phyloP scores from a whole-genome alignment of 768 basidiomycete species.

The Tricholoma hemisulphureum region DNA sequence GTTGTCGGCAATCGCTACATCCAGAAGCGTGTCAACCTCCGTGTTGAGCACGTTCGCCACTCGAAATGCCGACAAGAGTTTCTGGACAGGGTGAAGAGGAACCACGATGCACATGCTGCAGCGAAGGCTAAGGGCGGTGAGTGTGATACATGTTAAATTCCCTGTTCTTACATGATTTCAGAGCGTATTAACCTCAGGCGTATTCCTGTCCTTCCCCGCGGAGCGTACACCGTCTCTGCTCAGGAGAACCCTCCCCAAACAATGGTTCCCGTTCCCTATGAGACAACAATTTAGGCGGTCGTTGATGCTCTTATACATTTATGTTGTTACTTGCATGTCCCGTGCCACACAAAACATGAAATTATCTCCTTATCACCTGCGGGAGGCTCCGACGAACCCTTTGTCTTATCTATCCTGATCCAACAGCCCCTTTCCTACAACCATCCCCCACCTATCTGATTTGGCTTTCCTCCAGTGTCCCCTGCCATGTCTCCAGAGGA shows the following conservation, averaged over 20 bases:
- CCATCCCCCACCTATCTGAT: too few relatives aligned
- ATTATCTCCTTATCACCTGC: too few relatives aligned
- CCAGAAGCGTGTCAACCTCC: conserved; percentile 99
- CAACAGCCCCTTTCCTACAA: too few relatives aligned
- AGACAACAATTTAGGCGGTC: conserved; percentile 85
- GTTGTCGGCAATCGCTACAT: conserved; percentile 98
- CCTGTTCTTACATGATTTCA: conserved; percentile 24
- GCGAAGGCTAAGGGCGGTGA: conserved; percentile 90
- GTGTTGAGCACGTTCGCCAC: conserved; percentile 93
- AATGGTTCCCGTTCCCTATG: conserved; percentile 89
- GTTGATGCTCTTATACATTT: conserved; percentile 17
- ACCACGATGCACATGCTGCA: conserved; percentile 77
- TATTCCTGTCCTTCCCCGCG: conserved; percentile 78
- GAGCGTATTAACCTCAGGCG: conserved; percentile 86
- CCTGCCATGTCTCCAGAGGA: too few relatives aligned
- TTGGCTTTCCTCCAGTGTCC: too few relatives aligned
- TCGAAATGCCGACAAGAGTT: conserved; percentile 98
- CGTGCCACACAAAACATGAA: conserved; percentile 29
- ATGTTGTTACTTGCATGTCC: conserved; percentile 23
- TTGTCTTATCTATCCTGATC: too few relatives aligned
- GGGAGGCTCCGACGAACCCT: too few relatives aligned
- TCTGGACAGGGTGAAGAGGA: conserved; percentile 90
- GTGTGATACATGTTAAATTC: conserved; percentile 26
- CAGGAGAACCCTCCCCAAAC: conserved; percentile 85
- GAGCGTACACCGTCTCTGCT: conserved; percentile 70